Evolutionary conservation across 208 protist genomes (phyloP), one percentile per base, ranked within the genome.

Genomic region (Wallacemonas sp.): DNA sequence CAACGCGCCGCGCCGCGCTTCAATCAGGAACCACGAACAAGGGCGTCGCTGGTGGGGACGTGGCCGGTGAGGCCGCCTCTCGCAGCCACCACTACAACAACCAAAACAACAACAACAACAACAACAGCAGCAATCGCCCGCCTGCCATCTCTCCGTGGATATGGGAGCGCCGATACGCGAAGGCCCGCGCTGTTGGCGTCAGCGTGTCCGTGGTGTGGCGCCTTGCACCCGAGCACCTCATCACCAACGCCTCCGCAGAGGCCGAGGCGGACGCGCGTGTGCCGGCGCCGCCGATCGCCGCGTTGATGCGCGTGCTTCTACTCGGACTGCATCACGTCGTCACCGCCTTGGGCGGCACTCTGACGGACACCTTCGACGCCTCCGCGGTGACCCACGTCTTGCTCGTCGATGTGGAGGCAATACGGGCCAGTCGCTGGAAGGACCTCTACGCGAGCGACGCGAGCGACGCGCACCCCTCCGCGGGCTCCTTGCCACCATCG

Each of bases 301-400:
- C 54, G 18, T 16, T 57, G 33, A 64, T 87, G 8, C 69, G 78
- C 2, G 78, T 84, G n/a, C 48, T 93, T 45, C 36, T 84, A 5
- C 67, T 67, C 38, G 82, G 64, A n/a, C 61, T 95, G 1, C 65
- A 68, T 28, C 70, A 80, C 31, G 75, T 79, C 10, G 79, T 87
- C 3, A 65, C 64, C 32, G 68, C 83, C 28, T 77, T 95, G 18
- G 82, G 81, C n/a, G 89, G 86, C 26, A 77, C 76, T 32, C 44
- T 82, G 0, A 57, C 44, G 1, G 82, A 91, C 5, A 41, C 46
- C 12, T 82, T 84, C 39, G 46, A 81, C 1, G 26, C 65, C 2
- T 64, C 81, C 4, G 74, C 77, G 3, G 80, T 90, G 20, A 95
- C 89, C 25, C 89, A 95, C 64, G 78, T 91, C 26, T 63, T 95